Evolutionary conservation across 73 alveolate genomes (phyloP).

Genomic region (Symbiodinium natans): DNA sequence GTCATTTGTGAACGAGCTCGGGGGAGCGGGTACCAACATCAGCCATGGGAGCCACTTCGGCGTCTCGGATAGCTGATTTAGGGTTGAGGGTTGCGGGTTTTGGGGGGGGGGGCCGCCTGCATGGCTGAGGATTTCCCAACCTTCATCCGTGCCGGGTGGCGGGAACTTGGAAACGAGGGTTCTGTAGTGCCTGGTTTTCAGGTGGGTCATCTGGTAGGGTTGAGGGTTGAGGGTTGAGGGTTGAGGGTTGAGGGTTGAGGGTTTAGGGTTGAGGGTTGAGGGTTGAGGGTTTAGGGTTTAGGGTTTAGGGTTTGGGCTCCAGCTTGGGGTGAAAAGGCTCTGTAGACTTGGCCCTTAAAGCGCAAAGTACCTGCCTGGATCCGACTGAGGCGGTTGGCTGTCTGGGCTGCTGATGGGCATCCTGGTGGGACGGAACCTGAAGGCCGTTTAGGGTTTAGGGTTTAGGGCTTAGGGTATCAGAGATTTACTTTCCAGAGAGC

Average conservation of each 20-base stretch:
- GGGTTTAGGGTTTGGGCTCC: too few species aligned
- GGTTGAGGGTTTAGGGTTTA: too few species aligned
- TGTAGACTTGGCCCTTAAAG: not conserved
- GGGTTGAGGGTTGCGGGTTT: too few species aligned
- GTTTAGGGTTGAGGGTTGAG: too few species aligned
- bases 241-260: not conserved
- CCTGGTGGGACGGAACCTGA: not conserved
- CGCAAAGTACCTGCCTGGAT: too few species aligned
- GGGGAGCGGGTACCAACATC: not conserved
- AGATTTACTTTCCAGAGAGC: not conserved
- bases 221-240: not conserved
- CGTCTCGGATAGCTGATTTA: too few species aligned
- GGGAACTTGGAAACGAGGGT: too few species aligned
- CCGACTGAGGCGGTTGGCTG: constrained; percentile 1
- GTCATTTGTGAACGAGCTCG: not conserved
- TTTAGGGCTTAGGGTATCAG: not conserved
- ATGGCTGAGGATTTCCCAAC: too few species aligned
- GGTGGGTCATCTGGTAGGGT: not conserved
- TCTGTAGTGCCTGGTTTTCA: too few species aligned
- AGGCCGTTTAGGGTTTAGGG: not conserved
- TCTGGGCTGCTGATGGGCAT: constrained; percentile 1
- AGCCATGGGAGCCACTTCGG: not conserved
- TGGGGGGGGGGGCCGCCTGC: too few species aligned
- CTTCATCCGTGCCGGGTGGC: too few species aligned
- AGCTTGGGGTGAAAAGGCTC: too few species aligned